Percentiles rank a stretch among this genome's conserved stretches.
Conservation (phyloP, 495 filamentous ascomycete genomes). For the Penicillium samsonianum region DNA sequence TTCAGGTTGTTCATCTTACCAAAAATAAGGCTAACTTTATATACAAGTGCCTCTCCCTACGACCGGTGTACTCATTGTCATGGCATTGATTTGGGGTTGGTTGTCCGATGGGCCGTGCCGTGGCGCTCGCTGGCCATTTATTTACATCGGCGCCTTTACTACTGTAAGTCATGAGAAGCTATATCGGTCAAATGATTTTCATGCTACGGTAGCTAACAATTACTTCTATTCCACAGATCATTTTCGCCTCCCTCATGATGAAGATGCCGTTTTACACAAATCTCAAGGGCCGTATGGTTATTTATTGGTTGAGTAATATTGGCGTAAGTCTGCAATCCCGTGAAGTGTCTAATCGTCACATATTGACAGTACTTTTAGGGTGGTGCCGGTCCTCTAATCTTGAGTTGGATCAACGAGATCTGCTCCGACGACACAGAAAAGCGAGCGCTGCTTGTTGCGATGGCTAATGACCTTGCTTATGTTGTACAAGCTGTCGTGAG, state of each 20-base stretch:
- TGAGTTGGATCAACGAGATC: constrained; percentile 35
- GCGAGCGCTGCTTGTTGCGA: constrained; percentile 26
- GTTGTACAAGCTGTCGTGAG: constrained; percentile 34
- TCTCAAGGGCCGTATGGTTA: constrained; percentile 29
- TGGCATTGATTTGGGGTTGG: constrained; percentile 38
- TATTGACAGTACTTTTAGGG: neutral
- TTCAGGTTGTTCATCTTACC: neutral
- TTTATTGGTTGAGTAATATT: constrained; percentile 32
- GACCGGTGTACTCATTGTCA: constrained; percentile 34
- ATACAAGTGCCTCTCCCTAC: constrained; percentile 23
- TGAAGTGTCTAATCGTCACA: neutral
- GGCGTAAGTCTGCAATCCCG: constrained; percentile 13
- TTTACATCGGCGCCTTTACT: constrained; percentile 35
- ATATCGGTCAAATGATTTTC: neutral
- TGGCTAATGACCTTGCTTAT: constrained; percentile 30
- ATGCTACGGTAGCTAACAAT: neutral
- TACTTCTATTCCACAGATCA: constrained; percentile 16
- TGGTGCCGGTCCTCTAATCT: constrained; percentile 29
- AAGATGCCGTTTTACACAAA: constrained; percentile 40
- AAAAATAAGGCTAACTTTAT: neutral
- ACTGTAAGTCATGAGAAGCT: constrained; percentile 21
- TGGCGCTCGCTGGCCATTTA: constrained; percentile 40
- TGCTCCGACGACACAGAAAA: constrained; percentile 32
- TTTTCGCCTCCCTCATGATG: constrained; percentile 33
- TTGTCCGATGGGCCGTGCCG: constrained; percentile 36